phyloP scores from a whole-genome alignment of 176 grass and related monocot genomes.

The Musa beccarii region DNA sequence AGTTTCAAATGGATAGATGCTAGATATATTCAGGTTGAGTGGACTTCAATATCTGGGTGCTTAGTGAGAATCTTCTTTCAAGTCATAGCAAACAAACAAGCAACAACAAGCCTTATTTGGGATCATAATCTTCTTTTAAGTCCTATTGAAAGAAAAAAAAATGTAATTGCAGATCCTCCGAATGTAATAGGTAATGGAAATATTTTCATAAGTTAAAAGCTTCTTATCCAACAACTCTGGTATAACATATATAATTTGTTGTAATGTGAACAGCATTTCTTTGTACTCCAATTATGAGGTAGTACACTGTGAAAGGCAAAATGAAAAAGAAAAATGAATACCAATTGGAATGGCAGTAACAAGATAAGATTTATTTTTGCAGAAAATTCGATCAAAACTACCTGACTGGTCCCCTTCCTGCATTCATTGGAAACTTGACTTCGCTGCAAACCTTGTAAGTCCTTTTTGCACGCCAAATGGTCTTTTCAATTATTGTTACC shows the following conservation, averaged over 20 bases:
- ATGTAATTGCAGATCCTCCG: neutral
- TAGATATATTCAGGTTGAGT: neutral
- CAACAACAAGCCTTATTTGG: no score
- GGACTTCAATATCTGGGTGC: no score
- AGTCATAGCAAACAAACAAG: no score
- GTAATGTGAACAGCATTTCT: neutral
- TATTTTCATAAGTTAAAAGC: neutral
- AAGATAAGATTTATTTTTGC: neutral
- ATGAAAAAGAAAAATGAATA: neutral
- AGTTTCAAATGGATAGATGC: neutral
- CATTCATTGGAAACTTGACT: constrained; percentile 16
- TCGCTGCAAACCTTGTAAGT: constrained; percentile 8
- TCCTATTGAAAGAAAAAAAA: neutral
- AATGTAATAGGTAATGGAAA: neutral
- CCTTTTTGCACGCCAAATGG: neutral
- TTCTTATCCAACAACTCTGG: neutral
- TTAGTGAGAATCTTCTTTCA: no score
- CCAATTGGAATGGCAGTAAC: neutral
- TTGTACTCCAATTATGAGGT: neutral
- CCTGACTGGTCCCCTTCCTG: constrained; percentile 11
- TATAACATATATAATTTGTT: no score
- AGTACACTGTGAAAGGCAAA: neutral
- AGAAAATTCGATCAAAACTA: neutral
- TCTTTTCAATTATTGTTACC: neutral
- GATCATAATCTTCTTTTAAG: no score